Evolutionary conservation across 352 stramenopile genomes (phyloP).

Genomic region (Paralagenidium karlingii): DNA sequence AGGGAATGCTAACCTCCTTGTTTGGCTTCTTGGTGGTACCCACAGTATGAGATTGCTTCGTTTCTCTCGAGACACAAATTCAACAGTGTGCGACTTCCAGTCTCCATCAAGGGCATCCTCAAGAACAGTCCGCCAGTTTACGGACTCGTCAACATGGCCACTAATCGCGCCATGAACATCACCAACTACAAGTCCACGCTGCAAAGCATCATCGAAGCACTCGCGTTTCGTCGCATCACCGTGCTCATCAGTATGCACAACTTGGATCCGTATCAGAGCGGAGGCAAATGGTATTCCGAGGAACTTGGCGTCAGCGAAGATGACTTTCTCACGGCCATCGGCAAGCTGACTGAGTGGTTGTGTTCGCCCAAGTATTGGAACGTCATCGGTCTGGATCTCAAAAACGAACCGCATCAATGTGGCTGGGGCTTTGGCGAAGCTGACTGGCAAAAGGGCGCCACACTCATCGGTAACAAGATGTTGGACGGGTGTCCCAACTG

Average conservation of each 20-base stretch:
- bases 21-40: too few species aligned
- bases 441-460: slow-evolving; percentile 42
- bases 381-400: slow-evolving; percentile 52
- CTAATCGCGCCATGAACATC: slow-evolving; percentile 55
- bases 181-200: slow-evolving; percentile 52
- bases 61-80: slow-evolving; percentile 63
- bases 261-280: slow-evolving; percentile 2
- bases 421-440: slow-evolving; percentile 33
- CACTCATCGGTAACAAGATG: slow-evolving; percentile 48
- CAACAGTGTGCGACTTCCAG: slow-evolving; percentile 43
- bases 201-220: slow-evolving; percentile 33
- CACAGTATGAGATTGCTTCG: slow-evolving; percentile 48
- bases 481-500: slow-evolving; percentile 47
- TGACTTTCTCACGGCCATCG: slow-evolving; percentile 32
- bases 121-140: slow-evolving; percentile 24
- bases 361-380: slow-evolving; percentile 47
- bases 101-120: slow-evolving; percentile 43
- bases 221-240: slow-evolving; percentile 46
- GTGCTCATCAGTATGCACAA: slow-evolving; percentile 62
- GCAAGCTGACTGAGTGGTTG: slow-evolving; percentile 36
- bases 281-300: slow-evolving; percentile 40
- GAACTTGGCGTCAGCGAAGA: slow-evolving; percentile 30
- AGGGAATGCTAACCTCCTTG: too few species aligned
- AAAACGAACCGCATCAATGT: slow-evolving; percentile 43
- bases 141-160: slow-evolving; percentile 39